These are phyloP conservation scores for Candida insectorum DNA, from an alignment of 805 yeast species.

Conservation along the genomic window DNA sequence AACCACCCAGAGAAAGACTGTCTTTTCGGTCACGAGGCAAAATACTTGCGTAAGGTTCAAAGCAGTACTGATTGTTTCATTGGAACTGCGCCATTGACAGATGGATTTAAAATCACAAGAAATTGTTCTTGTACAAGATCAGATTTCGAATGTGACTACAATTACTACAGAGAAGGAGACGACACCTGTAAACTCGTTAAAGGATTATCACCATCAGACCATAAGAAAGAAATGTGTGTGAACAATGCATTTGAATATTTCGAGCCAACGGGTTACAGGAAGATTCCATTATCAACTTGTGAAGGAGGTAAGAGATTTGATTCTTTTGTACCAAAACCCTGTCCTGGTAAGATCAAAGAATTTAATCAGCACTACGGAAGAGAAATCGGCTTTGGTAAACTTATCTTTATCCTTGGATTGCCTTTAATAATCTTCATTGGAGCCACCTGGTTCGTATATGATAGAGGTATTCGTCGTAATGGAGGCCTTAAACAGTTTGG, in stretches of 20 bases:
- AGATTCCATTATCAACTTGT: conserved; percentile 82
- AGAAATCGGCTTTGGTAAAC: conserved; percentile 53
- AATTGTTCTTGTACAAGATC: conserved; percentile 82
- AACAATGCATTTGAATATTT: conserved; percentile 64
- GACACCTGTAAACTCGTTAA: conserved; percentile 84
- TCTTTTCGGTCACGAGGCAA: conserved; percentile 42
- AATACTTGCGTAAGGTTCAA: conserved; percentile 36
- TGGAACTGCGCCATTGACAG: conserved; percentile 53
- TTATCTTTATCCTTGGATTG: conserved; percentile 51
- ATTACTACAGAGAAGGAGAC: conserved; percentile 64
- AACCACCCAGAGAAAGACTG: conserved; percentile 36
- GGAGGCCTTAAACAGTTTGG: conserved; percentile 80
- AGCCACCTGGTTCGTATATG: conserved; percentile 69
- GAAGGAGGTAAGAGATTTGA: conserved; percentile 75
- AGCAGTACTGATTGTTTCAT: conserved; percentile 66
- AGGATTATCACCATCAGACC: conserved; percentile 68
- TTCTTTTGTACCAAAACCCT: conserved; percentile 59
- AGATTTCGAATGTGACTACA: conserved; percentile 94
- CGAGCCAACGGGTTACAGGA: conserved; percentile 91
- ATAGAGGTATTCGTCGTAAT: conserved; percentile 73
- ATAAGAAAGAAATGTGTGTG: conserved; percentile 54
- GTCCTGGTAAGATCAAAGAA: conserved; percentile 82
- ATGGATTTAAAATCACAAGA: conserved; percentile 53
- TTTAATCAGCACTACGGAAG: conserved; percentile 51
- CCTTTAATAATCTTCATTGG: conserved; percentile 55